Conservation (phyloP, 768 basidiomycete species). For the Pilatotrama ljubarskyi region DNA sequence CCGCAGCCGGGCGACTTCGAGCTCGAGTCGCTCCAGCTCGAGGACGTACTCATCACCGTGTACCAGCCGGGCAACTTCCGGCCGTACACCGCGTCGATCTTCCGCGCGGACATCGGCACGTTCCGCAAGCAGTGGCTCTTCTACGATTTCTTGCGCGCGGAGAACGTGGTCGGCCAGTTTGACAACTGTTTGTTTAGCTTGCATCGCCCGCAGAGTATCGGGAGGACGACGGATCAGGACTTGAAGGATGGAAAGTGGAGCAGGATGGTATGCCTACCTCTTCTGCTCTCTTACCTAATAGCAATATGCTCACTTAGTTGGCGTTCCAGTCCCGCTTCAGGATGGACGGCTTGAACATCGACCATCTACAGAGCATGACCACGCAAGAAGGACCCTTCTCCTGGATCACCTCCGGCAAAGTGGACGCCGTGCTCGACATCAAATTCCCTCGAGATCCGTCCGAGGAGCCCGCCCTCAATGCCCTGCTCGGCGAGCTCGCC, state of each 20-base stretch:
- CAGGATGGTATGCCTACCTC: constrained; percentile 66
- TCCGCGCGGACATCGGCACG: constrained; percentile 82
- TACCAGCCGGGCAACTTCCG: constrained; percentile 93
- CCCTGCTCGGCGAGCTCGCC: constrained; percentile 85
- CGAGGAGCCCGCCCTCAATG: constrained; percentile 72
- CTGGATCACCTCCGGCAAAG: constrained; percentile 96
- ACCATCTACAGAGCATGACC: constrained; percentile 86
- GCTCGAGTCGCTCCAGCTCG: constrained; percentile 83
- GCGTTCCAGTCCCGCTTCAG: constrained; percentile 80
- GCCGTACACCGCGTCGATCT: constrained; percentile 90
- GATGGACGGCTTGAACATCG: constrained; percentile 95
- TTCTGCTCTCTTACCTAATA: not conserved
- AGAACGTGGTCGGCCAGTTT: constrained; percentile 95
- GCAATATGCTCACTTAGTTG: not conserved
- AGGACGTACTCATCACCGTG: constrained; percentile 92
- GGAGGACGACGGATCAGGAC: constrained; percentile 85
- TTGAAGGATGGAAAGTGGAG: constrained; percentile 82
- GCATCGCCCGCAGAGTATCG: constrained; percentile 95
- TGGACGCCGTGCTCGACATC: constrained; percentile 96
- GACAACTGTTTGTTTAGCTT: constrained; percentile 97
- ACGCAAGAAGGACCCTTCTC: constrained; percentile 88
- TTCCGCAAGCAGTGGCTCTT: constrained; percentile 95
- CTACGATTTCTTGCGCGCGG: constrained; percentile 88
- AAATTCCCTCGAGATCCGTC: constrained; percentile 86
- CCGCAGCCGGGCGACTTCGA: constrained; percentile 86